A percentile compares a stretch with the other conserved stretches of the same genome.
phyloP scores from a whole-genome alignment of 140 eudicot genomes.

The Flaveria floridana region DNA sequence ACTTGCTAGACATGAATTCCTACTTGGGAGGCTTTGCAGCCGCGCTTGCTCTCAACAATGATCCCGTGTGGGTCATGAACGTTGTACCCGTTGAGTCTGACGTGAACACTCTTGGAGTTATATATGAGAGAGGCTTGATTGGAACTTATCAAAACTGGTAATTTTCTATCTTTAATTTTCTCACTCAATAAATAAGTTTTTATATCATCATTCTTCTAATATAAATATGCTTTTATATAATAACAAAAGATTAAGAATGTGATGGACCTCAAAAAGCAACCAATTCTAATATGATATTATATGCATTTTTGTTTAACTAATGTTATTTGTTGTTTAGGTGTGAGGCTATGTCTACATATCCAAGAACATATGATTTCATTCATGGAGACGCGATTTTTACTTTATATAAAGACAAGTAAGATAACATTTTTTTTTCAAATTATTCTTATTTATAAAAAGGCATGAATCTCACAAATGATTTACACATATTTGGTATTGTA shows the following conservation, averaged over 20 bases:
- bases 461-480: neutral
- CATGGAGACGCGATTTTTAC: conserved; percentile 75
- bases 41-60: conserved; percentile 51
- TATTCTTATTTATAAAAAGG: neutral
- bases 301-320: neutral
- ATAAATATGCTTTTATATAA: neutral
- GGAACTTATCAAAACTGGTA: conserved; percentile 98
- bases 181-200: neutral
- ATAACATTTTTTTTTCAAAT: neutral
- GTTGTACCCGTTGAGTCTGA: conserved; percentile 73
- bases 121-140: conserved; percentile 80
- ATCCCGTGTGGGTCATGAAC: conserved; percentile 96
- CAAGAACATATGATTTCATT: conserved; percentile 90
- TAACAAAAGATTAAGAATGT: neutral
- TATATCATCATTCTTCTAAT: neutral
- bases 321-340: conserved; percentile 52
- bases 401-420: conserved; percentile 72
- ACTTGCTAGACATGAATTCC: conserved; percentile 92
- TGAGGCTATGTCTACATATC: conserved; percentile 95
- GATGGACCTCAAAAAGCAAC: neutral
- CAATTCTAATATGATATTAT: neutral
- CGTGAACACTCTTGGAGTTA: conserved; percentile 76
- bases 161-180: neutral
- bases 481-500: conserved; percentile 26
- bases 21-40: conserved; percentile 96